phyloP scores from a whole-genome alignment of 345 rosid genomes.

The Crucihimalaya himalaica region DNA sequence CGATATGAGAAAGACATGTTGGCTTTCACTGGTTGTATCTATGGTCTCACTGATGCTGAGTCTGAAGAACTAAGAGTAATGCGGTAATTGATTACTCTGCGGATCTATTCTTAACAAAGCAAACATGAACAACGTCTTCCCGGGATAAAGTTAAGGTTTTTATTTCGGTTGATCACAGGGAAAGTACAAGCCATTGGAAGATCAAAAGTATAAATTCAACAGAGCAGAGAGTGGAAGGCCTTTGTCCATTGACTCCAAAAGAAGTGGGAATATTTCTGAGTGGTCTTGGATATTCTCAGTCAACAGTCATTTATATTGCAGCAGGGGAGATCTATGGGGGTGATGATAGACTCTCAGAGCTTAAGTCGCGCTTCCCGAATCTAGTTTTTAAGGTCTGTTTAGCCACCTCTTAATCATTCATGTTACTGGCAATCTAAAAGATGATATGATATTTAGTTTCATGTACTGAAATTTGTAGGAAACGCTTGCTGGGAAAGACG shows the following conservation, averaged over 20 bases:
- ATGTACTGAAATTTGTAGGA: slow-evolving; percentile 52
- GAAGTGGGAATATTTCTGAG: slow-evolving; percentile 85
- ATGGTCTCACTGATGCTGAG: slow-evolving; percentile 77
- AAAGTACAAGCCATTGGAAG: slow-evolving; percentile 89
- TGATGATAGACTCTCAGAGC: slow-evolving; percentile 62
- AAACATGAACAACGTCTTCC: too few relatives aligned
- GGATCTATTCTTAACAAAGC: slow-evolving; percentile 13
- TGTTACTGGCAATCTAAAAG: slow-evolving; percentile 2
- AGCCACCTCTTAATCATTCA: not conserved
- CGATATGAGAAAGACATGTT: slow-evolving; percentile 98
- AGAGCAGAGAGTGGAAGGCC: slow-evolving; percentile 76
- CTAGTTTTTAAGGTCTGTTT: slow-evolving; percentile 71
- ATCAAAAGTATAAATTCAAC: slow-evolving; percentile 86
- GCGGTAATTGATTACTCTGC: slow-evolving; percentile 58
- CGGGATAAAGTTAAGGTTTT: not conserved
- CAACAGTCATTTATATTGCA: slow-evolving; percentile 77
- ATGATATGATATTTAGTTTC: not conserved
- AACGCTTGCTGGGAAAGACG: slow-evolving; percentile 58
- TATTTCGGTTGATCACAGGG: slow-evolving; percentile 47
- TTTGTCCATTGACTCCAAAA: slow-evolving; percentile 90
- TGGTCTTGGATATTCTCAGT: slow-evolving; percentile 81
- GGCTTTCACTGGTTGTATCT: slow-evolving; percentile 91
- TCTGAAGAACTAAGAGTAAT: slow-evolving; percentile 78
- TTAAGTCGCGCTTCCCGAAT: slow-evolving; percentile 71
- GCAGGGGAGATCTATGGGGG: slow-evolving; percentile 96